phyloP scores from a whole-genome alignment of 2,329 filamentous ascomycete genomes.

The Drechslerella dactyloides region DNA sequence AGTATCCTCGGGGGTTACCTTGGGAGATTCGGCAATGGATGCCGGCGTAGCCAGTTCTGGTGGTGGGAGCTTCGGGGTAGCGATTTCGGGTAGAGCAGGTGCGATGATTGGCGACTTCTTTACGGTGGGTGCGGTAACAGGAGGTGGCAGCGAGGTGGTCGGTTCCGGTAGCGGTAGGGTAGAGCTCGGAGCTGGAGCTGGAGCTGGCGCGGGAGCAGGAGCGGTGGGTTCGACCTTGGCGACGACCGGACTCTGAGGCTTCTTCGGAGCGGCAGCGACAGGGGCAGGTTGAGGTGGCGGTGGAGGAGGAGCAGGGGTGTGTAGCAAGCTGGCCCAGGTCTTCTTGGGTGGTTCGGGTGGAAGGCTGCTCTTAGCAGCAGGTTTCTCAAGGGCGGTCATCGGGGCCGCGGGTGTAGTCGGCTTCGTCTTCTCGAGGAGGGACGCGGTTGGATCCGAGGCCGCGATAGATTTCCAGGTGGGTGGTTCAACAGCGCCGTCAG shows the following conservation, averaged over 20 bases:
- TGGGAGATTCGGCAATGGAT: conserved; percentile 47
- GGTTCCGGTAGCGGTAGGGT: conserved; percentile 56
- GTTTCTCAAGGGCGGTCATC: conserved; percentile 65
- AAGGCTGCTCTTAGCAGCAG: conserved; percentile 66
- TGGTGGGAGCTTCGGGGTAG: conserved; percentile 53
- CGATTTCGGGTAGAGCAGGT: conserved; percentile 58
- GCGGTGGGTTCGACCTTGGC: conserved; percentile 50
- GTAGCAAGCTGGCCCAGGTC: conserved; percentile 60
- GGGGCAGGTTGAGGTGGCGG: conserved; percentile 26
- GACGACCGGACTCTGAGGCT: conserved; percentile 55
- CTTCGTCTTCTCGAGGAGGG: conserved; percentile 35
- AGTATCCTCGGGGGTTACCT: conserved; percentile 52
- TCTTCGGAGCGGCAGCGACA: conserved; percentile 56
- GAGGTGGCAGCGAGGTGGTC: conserved; percentile 59
- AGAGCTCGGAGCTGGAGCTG: conserved; percentile 59
- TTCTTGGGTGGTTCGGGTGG: conserved; percentile 59
- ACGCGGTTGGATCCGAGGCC: conserved; percentile 28
- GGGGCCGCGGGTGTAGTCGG: conserved; percentile 35
- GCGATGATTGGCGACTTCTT: conserved; percentile 60
- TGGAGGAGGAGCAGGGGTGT: conserved; percentile 26
- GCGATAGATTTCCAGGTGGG: conserved; percentile 35
- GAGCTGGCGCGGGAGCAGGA: conserved; percentile 52
- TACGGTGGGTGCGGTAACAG: conserved; percentile 62
- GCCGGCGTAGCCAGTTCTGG: conserved; percentile 57
- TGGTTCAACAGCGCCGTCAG: conserved; percentile 10